A percentile compares a stretch with the other conserved stretches of the same genome.
phyloP scores from a whole-genome alignment of 2,329 filamentous ascomycete genomes.

The Trichoderma atrobrunneum region DNA sequence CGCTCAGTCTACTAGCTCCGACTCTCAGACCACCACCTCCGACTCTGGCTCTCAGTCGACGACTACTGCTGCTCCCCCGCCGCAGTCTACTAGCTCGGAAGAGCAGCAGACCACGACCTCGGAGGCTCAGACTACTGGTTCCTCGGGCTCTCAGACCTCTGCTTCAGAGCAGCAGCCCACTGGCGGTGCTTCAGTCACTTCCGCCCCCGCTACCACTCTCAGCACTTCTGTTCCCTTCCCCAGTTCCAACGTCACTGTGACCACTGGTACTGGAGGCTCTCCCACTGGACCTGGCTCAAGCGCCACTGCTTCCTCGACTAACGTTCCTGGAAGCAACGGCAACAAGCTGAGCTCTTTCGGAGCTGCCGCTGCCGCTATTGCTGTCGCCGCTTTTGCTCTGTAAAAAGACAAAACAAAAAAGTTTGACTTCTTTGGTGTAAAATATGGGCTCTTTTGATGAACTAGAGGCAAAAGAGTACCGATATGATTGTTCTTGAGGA shows the following conservation, averaged over 20 bases:
- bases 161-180: not conserved
- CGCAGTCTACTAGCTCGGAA: not conserved
- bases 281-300: slow-evolving; percentile 21
- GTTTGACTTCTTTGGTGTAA: not conserved
- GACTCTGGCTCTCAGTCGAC: not conserved
- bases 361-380: slow-evolving; percentile 32
- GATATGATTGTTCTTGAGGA: not conserved
- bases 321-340: slow-evolving; percentile 18
- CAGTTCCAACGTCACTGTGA: slow-evolving; percentile 22
- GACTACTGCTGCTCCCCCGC: not conserved
- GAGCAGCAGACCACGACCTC: not conserved
- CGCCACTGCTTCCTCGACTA: slow-evolving; percentile 18
- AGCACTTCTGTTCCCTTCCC: slow-evolving; percentile 24
- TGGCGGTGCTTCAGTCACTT: slow-evolving; percentile 21
- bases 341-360: slow-evolving; percentile 32
- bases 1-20: not conserved
- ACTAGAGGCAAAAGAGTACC: not conserved
- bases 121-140: not conserved
- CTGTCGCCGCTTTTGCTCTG: slow-evolving; percentile 32
- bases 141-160: not conserved
- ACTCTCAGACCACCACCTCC: not conserved
- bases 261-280: not conserved
- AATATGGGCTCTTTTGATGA: not conserved
- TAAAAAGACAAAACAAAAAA: slow-evolving; percentile 23
- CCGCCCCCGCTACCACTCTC: slow-evolving; percentile 23